Evolutionary conservation across 2,329 filamentous ascomycete genomes (phyloP), one percentile per base, ranked within the genome.

Genomic region (Niveomyces coronatus): DNA sequence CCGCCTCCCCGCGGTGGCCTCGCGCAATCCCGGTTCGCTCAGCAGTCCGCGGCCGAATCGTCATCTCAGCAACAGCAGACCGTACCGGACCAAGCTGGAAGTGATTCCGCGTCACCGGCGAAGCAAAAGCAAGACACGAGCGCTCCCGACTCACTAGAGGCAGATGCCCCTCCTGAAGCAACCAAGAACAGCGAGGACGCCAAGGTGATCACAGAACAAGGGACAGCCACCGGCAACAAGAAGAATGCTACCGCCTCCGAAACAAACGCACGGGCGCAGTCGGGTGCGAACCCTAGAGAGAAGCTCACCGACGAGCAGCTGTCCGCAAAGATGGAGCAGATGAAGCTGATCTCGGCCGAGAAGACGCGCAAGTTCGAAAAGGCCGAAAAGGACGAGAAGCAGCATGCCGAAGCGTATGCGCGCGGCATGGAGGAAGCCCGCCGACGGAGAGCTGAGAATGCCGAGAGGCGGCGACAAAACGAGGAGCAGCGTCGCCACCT

Each of bases 241-340:
- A 22, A 27, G 36, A 41, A 10, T 26, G n/a, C 58, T 10, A 55
- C 58, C 24, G 50, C 50, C 27, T 61, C 60, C 16, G 54, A 57
- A 5, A 23, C 16, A 4, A 56, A 63, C 31, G 50, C 59, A 8
- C 71, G 74, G 9, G 52, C 71, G 9, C 58, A 62, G 38, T 76
- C 71, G 2, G 74, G 74, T 42, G 68, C 65, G 10, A 76, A 76
- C 56, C 73, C 74, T 17, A 70, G 73, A 9, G 68, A 68, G 17
- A 78, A 78, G 55, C 65, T 76, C 19, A 77, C 74, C 0, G 73
- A 79, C 0, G 57, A 61, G 1, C 70, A 80, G 54, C 65, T 79
- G 4, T 62, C 71, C 0, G 67, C 61, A 43, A 76, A 76, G 52
- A 74, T 79, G 68, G 70, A 71, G 47, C 61, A 71, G 52, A 77